Evolutionary conservation across 768 basidiomycete species (phyloP), one percentile per base, ranked within the genome.

Genomic region (Pulveroboletus sp.): DNA sequence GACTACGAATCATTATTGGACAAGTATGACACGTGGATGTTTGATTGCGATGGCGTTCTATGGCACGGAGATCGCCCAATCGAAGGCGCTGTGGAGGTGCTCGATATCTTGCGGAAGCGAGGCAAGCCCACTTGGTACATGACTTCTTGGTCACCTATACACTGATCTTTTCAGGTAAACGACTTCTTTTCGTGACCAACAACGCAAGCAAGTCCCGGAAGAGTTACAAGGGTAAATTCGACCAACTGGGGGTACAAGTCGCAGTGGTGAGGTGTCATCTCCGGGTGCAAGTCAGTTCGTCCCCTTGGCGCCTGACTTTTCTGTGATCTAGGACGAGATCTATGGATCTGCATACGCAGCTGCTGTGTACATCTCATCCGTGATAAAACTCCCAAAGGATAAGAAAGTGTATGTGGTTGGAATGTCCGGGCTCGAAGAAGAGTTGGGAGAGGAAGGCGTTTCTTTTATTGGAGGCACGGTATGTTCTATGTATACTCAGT

Each of bases 401-500:
- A 92, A 97, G 73, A 91, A 88, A 67, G 94, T 94, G 13, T 99
- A 94, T 70, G 94, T 98, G 14, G 87, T 99, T 52, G 95, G 95
- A 11, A 87, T 90, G 82, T 67, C 74, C 27, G 97, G 95, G 0
- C 69, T 99, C 25, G 95, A 98, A 69, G 90, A 98, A 59, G 95
- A 99, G 69, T 74, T 99, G 51, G 76, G 72, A n/a, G 81, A 85
- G 34, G 94, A 97, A 62, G 95, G 93, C 16, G 78, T 97, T 49
- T 61, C 75, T 14, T 82, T 79, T 64, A 67, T 82, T 42, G 95
- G 97, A 32, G 95, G 95, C 56, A 90, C 90, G 43, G 94, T 94
- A 62, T 60, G 85, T 63, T 9, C 16, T 33, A 37, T 27, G 43
- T 35, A 27, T 35, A 14, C 41, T 39, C 4, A 49, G 29, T 23